A percentile compares a stretch with the other conserved stretches of the same genome.
Evolutionary conservation across 2,329 filamentous ascomycete species (phyloP).

Genomic region (Pseudogymnoascus sp.): DNA sequence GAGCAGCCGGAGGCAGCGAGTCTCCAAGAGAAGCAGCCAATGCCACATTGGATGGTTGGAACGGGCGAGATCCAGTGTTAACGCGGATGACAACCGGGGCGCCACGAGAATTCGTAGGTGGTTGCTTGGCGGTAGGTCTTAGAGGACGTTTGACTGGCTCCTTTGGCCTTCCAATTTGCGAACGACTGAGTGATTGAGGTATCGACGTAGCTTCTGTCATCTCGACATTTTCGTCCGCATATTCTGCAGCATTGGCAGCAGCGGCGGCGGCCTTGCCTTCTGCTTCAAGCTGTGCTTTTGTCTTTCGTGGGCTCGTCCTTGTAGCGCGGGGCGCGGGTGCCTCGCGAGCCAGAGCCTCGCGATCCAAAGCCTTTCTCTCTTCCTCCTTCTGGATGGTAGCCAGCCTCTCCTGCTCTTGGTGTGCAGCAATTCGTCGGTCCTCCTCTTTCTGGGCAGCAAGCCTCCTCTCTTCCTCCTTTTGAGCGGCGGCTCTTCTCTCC

Average conservation of each 20-base stretch:
- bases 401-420: conserved; percentile 45
- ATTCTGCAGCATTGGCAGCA: conserved; percentile 26
- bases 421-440: not conserved
- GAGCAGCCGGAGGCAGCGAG: conserved; percentile 36
- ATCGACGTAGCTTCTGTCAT: conserved; percentile 50
- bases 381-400: conserved; percentile 49
- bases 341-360: conserved; percentile 24
- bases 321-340: conserved; percentile 37
- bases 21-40: conserved; percentile 55
- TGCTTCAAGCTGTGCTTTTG: conserved; percentile 30
- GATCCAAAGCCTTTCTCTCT: conserved; percentile 31
- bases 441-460: conserved; percentile 12
- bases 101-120: conserved; percentile 52
- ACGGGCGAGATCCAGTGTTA: conserved; percentile 59
- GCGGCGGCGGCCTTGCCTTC: conserved; percentile 27
- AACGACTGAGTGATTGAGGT: conserved; percentile 52
- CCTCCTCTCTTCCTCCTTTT: conserved; percentile 46
- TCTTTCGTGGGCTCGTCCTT: conserved; percentile 47
- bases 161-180: conserved; percentile 42
- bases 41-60: conserved; percentile 51
- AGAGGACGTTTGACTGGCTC: conserved; percentile 50
- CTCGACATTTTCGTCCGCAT: conserved; percentile 40
- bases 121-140: conserved; percentile 53
- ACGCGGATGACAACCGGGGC: conserved; percentile 67
- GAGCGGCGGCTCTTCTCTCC: conserved; percentile 23